Conservation (phyloP, 345 rosid genomes). For the Eucalyptus pumila region DNA sequence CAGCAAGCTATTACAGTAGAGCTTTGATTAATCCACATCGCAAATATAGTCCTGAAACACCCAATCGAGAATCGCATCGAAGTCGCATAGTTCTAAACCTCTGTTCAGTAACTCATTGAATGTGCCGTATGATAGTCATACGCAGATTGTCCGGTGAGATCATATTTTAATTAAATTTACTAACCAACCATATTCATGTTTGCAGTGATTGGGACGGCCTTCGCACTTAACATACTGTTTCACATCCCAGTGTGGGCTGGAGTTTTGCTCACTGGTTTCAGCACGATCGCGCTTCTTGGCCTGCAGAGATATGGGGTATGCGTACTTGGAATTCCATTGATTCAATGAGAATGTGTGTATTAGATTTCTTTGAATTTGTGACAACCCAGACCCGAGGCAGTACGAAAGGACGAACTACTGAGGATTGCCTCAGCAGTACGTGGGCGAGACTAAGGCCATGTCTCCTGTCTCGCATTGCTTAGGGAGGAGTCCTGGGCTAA, state of each 20-base stretch:
- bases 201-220: slow-evolving; percentile 57
- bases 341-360: not conserved
- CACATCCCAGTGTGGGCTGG: slow-evolving; percentile 42
- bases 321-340: not conserved
- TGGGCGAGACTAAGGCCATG: too few relatives aligned
- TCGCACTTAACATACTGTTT: slow-evolving; percentile 38
- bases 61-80: not conserved
- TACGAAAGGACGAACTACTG: too few relatives aligned
- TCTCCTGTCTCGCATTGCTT: too few relatives aligned
- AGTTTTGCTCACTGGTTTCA: slow-evolving; percentile 36
- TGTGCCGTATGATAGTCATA: not conserved
- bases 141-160: not conserved
- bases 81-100: not conserved
- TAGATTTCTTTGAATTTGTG: not conserved
- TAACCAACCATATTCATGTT: not conserved
- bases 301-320: slow-evolving; percentile 52
- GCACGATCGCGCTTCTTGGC: slow-evolving; percentile 48
- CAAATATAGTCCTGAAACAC: not conserved
- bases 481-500: too few relatives aligned
- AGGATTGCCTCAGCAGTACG: too few relatives aligned
- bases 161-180: not conserved
- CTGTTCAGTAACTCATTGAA: not conserved
- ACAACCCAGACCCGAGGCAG: too few relatives aligned
- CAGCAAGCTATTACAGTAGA: not conserved
- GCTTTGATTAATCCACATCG: not conserved